These are phyloP conservation scores for Pyrenula aspistea DNA, from an alignment of 495 filamentous ascomycete genomes.

Conservation along the genomic window DNA sequence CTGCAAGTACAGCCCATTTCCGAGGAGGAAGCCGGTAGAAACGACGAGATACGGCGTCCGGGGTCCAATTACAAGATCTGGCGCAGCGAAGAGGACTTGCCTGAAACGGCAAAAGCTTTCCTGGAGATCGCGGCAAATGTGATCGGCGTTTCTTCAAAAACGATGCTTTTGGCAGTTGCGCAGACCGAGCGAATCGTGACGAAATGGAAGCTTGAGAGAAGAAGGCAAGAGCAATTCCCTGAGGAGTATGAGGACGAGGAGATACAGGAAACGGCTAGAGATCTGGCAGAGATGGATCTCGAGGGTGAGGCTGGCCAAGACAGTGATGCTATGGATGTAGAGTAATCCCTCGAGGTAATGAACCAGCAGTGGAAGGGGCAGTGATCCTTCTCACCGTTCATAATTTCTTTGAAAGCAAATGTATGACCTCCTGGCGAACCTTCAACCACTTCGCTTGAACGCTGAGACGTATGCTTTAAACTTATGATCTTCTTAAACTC, in stretches of 20 bases:
- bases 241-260: background rate
- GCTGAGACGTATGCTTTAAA: no score
- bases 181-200: slow-evolving; percentile 33
- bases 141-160: slow-evolving; percentile 31
- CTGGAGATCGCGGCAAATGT: slow-evolving; percentile 41
- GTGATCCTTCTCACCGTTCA: no score
- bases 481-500: no score
- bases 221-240: slow-evolving; percentile 12
- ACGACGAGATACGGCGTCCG: slow-evolving; percentile 23
- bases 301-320: no score
- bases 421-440: no score
- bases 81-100: slow-evolving; percentile 42
- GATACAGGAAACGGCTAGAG: background rate
- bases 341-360: no score
- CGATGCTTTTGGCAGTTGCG: slow-evolving; percentile 32
- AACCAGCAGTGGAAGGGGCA: no score
- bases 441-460: no score
- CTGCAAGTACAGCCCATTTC: slow-evolving; percentile 1
- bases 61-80: slow-evolving; percentile 48
- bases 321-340: no score
- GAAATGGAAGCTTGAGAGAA: slow-evolving; percentile 24
- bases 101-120: slow-evolving; percentile 38
- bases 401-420: no score
- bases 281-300: no score
- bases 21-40: slow-evolving; percentile 10